Percentiles rank a stretch among this genome's conserved stretches.
phyloP scores from a whole-genome alignment of 768 basidiomycete species.

The Boletus reticulatus region DNA sequence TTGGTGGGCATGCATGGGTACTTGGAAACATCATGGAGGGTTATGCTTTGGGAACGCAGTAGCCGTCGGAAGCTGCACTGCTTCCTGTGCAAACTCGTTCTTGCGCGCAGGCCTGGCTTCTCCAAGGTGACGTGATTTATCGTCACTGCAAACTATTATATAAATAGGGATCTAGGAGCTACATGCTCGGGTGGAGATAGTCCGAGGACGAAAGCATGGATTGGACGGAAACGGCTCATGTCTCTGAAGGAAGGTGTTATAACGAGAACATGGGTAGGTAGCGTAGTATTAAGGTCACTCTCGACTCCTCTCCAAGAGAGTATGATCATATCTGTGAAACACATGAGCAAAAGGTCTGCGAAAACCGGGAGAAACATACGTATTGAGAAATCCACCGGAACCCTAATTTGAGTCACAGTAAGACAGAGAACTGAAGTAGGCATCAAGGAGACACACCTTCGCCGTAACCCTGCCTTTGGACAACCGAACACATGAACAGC shows the following conservation, averaged over 20 bases:
- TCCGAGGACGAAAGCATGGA: constrained; percentile 17
- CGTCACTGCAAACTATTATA: neutral
- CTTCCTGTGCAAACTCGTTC: neutral
- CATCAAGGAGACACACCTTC: constrained; percentile 57
- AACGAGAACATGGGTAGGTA: constrained; percentile 22
- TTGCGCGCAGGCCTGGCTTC: too few species aligned
- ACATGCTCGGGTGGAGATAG: constrained; percentile 10
- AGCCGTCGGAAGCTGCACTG: neutral
- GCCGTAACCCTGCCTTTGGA: constrained; percentile 97
- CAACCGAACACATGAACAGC: constrained; percentile 99
- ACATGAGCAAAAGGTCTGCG: constrained; percentile 3
- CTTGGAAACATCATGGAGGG: constrained; percentile 59
- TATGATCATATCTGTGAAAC: constrained; percentile 24
- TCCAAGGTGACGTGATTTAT: neutral
- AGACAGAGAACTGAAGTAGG: neutral
- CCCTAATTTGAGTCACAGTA: constrained; percentile 39
- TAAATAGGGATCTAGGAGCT: constrained; percentile 24
- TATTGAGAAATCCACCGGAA: constrained; percentile 99
- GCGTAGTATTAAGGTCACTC: constrained; percentile 16
- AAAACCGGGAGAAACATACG: constrained; percentile 44
- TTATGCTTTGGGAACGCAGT: constrained; percentile 28
- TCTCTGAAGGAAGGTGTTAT: constrained; percentile 12
- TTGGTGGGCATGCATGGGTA: constrained; percentile 79
- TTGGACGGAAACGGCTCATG: constrained; percentile 7
- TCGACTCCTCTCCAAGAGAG: neutral